Conservation (phyloP, 345 rosid genomes). For the thale cress (Arabidopsis thaliana) region TAIR10.1 NC_003074.8:23017501-23018000, state of each 20-base stretch:
- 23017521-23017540: conserved; percentile 38
- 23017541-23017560: conserved; percentile 42
- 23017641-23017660: conserved; percentile 40
- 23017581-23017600: conserved; percentile 54
- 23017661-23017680: conserved; percentile 44
- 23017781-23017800: conserved; percentile 45
- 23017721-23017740: conserved; percentile 39
- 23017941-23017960: conserved; percentile 46
- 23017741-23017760: conserved; percentile 45
- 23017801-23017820: conserved; percentile 44
- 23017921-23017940: conserved; percentile 49
- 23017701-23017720: conserved; percentile 37
- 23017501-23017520: conserved; percentile 63
- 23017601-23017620: conserved; percentile 58
- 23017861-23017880: conserved; percentile 47
- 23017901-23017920: conserved; percentile 40
- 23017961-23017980: conserved; percentile 44
- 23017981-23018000: conserved; percentile 48
- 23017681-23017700: conserved; percentile 8
- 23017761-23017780: conserved; percentile 62
- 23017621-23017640: conserved; percentile 62
- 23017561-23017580: conserved; percentile 23
- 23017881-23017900: conserved; percentile 48
- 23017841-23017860: conserved; percentile 48
- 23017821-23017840: conserved; percentile 37